Evolutionary conservation across 257 asterid species (phyloP), one percentile per base, ranked within the genome.

Genomic region (Rhazya stricta): DNA sequence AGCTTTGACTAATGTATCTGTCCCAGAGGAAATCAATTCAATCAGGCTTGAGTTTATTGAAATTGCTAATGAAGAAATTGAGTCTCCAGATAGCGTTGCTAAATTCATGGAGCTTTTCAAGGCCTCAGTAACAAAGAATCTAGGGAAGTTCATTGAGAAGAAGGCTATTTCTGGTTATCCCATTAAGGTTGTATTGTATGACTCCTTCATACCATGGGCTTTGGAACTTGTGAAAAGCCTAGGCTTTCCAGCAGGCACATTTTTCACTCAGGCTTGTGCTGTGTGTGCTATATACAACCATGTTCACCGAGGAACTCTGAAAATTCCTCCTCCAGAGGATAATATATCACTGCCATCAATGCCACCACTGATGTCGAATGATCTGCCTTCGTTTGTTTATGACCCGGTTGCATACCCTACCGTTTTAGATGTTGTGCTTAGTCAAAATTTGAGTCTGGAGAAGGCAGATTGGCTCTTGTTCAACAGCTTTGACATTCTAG

Each of bases 391-490:
- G n/a, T 81, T 83, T 71, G 71, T 78, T 19, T 58, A 48, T 32
- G 34, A 77, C 6, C 53, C 51, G 27, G 69, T 48, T 76, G 41
- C 80, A 61, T 81, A 79, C 65, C 81, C 85, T 9, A 4, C 54
- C 15, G 39, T 62, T 4, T 39, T 73, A 9, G 74, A 61, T 48
- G n/a, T 74, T 46, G 77, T 74, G 0, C 78, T 80, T 4, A 45
- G 74, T 39, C 71, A 74, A 42, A 77, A 78, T 53, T 66, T 70
- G 27, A 79, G 69, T 74, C 72, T 82, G 9, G 84, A 81, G 46
- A 69, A 75, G 71, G 96, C 93, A 32, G 91, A 89, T 29, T 91
- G 96, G 96, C 78, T 85, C 46, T 80, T 89, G 58, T 85, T 87
- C 85, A 89, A 89, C 86, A 81, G 91, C 21, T 88, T 91, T 12